A percentile compares a stretch with the other conserved stretches of the same genome.
Evolutionary conservation across 768 basidiomycete genomes (phyloP).

Genomic region (Hirschioporus abietinus): DNA sequence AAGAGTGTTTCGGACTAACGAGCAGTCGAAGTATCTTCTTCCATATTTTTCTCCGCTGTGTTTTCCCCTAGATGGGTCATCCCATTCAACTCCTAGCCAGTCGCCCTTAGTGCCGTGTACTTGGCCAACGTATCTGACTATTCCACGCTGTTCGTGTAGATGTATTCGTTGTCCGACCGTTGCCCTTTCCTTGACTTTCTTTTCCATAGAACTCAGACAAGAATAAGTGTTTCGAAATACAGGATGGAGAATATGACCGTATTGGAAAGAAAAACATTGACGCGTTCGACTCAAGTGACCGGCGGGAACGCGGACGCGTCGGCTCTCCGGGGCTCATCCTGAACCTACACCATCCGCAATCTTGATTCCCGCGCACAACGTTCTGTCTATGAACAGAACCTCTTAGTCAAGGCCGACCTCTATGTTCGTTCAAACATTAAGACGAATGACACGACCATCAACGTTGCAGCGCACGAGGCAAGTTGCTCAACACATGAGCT

Average conservation of each 20-base stretch:
- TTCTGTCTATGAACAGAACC: background rate
- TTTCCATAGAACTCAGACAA: background rate
- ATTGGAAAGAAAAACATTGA: background rate
- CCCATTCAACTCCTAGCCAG: constrained; percentile 99
- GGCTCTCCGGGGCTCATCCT: background rate
- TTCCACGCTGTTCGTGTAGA: constrained; percentile 53
- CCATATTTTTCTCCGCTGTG: constrained; percentile 82
- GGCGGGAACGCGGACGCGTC: background rate
- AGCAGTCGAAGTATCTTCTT: constrained; percentile 70
- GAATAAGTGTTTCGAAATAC: background rate
- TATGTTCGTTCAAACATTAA: constrained; percentile 6
- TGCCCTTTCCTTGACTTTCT: constrained; percentile 11
- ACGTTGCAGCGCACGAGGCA: constrained; percentile 18
- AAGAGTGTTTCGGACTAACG: constrained; percentile 38
- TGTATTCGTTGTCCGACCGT: constrained; percentile 50
- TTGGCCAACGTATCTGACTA: constrained; percentile 61
- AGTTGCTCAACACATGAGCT: constrained; percentile 22
- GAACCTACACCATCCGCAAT: background rate
- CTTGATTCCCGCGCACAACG: background rate
- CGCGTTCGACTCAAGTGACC: background rate
- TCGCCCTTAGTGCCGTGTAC: constrained; percentile 57
- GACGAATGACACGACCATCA: constrained; percentile 20
- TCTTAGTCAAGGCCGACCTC: background rate
- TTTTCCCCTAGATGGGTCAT: constrained; percentile 77
- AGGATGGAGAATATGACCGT: background rate